phyloP scores from a whole-genome alignment of 768 basidiomycete species.

The Rhodotorula paludigena region DNA sequence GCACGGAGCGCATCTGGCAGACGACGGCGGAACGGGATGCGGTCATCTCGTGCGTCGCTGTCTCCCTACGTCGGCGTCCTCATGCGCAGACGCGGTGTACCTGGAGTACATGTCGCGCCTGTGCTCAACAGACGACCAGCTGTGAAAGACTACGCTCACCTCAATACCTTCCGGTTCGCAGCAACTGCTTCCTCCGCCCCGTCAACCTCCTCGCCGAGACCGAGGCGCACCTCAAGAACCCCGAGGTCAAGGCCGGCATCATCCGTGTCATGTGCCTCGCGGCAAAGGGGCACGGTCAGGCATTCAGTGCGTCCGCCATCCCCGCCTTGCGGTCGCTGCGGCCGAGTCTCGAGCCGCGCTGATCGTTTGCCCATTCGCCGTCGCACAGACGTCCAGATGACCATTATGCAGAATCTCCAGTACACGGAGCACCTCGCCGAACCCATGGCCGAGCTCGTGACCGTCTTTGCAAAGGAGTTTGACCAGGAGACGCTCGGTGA shows the following conservation, averaged over 20 bases:
- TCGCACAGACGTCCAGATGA: slow-evolving; percentile 63
- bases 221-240: slow-evolving; percentile 79
- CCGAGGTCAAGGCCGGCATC: slow-evolving; percentile 64
- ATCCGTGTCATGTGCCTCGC: slow-evolving; percentile 86
- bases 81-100: too few relatives aligned
- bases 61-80: background rate
- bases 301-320: slow-evolving; percentile 53
- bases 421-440: slow-evolving; percentile 93
- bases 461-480: slow-evolving; percentile 72
- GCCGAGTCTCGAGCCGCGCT: slow-evolving; percentile 4
- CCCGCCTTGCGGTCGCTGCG: background rate
- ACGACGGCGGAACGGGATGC: slow-evolving; percentile 78
- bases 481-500: slow-evolving; percentile 85
- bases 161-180: too few relatives aligned
- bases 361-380: background rate
- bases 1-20: slow-evolving; percentile 80
- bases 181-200: slow-evolving; percentile 80
- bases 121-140: too few relatives aligned
- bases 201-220: slow-evolving; percentile 80
- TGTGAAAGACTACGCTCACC: too few relatives aligned
- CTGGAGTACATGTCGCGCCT: too few relatives aligned
- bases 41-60: slow-evolving; percentile 66
- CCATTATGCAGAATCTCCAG: slow-evolving; percentile 83
- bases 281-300: slow-evolving; percentile 83
- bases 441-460: slow-evolving; percentile 84